Percentiles rank a stretch among this genome's conserved stretches.
phyloP scores from a whole-genome alignment of 2,329 filamentous ascomycete genomes.

The Talaromyces sp. region DNA sequence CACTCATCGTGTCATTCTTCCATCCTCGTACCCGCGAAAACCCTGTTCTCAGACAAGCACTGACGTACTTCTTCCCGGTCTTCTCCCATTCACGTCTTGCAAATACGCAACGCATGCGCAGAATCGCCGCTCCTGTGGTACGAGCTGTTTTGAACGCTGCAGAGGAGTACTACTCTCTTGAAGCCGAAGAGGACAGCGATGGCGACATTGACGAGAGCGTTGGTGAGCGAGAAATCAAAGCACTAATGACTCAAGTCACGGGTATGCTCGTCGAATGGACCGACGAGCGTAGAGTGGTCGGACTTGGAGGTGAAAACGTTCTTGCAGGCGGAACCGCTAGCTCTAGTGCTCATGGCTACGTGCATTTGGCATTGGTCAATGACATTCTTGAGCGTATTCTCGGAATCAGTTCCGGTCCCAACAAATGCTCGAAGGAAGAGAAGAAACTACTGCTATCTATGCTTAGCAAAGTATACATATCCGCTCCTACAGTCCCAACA shows the following conservation, averaged over 20 bases:
- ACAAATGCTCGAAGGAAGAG: conserved; percentile 59
- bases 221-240: conserved; percentile 54
- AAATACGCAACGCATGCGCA: conserved; percentile 77
- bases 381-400: conserved; percentile 71
- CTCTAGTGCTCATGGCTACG: conserved; percentile 60
- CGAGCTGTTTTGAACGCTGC: conserved; percentile 59
- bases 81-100: conserved; percentile 81
- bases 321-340: conserved; percentile 50
- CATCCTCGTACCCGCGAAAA: conserved; percentile 76
- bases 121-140: conserved; percentile 67
- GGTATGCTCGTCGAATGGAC: conserved; percentile 88
- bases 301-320: conserved; percentile 51
- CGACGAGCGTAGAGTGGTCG: conserved; percentile 71
- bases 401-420: conserved; percentile 37
- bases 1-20: conserved; percentile 81
- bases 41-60: conserved; percentile 73
- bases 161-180: conserved; percentile 63
- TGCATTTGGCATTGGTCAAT: conserved; percentile 72
- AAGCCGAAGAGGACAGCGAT: conserved; percentile 68
- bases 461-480: conserved; percentile 76
- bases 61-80: conserved; percentile 91
- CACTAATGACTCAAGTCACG: conserved; percentile 67
- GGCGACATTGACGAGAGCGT: conserved; percentile 71
- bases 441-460: conserved; percentile 74
- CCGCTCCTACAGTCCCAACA: conserved; percentile 45